These are phyloP conservation scores for Geranium brycei DNA, from an alignment of 345 rosid species.

Conservation along the genomic window DNA sequence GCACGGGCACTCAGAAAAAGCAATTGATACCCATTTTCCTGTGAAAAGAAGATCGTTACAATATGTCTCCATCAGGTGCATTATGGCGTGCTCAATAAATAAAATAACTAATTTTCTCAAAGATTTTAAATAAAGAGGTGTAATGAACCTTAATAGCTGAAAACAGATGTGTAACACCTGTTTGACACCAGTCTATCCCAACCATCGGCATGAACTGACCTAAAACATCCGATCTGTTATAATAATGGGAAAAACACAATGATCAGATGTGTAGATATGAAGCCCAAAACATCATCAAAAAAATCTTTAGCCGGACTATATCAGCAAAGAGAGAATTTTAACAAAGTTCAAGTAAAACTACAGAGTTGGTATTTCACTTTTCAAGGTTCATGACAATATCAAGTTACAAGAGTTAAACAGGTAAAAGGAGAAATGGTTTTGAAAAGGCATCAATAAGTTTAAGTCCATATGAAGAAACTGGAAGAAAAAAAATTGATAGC, in stretches of 20 bases:
- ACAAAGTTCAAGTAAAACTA: too few species aligned
- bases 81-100: not conserved
- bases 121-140: conserved; percentile 2
- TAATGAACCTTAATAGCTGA: conserved; percentile 75
- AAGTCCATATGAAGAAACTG: too few species aligned
- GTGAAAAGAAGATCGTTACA: conserved; percentile 9
- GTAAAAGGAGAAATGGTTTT: too few species aligned
- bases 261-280: conserved; percentile 9
- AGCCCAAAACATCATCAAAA: not conserved
- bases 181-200: conserved; percentile 91
- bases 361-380: too few species aligned
- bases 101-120: not conserved
- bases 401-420: too few species aligned
- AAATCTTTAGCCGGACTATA: too few species aligned
- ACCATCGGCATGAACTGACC: conserved; percentile 99
- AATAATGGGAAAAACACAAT: conserved; percentile 5
- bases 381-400: too few species aligned
- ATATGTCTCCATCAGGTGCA: not conserved
- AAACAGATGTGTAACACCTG: conserved; percentile 85
- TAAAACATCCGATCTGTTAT: conserved; percentile 80
- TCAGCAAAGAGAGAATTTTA: too few species aligned
- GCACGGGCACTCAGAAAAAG: conserved; percentile 98
- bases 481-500: too few species aligned
- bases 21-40: conserved; percentile 95
- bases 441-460: too few species aligned